These are phyloP conservation scores for Diatrype stigma DNA, from an alignment of 2,329 filamentous ascomycete species.

Conservation along the genomic window DNA sequence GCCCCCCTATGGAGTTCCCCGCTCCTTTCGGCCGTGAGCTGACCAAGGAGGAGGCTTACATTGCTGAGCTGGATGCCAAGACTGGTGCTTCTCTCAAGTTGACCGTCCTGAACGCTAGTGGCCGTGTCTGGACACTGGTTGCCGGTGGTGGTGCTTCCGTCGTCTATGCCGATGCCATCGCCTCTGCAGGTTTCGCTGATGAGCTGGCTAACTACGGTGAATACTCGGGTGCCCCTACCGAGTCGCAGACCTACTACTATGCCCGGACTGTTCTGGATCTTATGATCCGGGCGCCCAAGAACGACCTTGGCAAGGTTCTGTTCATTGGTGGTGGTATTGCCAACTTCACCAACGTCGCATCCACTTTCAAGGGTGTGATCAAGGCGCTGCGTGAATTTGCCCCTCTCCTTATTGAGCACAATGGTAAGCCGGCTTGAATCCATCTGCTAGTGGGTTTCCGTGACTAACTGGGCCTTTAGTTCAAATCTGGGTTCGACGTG, in stretches of 20 bases:
- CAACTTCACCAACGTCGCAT: conserved; percentile 99
- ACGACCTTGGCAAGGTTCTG: conserved; percentile 91
- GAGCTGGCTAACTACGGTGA: conserved; percentile 99
- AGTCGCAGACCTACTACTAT: conserved; percentile 99
- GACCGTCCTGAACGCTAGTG: conserved; percentile 86
- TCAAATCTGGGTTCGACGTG: conserved; percentile 88
- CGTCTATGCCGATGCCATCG: conserved; percentile 98
- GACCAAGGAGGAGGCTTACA: conserved; percentile 98
- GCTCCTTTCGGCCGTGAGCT: conserved; percentile 98
- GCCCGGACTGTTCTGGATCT: conserved; percentile 94
- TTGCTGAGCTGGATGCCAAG: conserved; percentile 97
- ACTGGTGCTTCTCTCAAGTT: conserved; percentile 98
- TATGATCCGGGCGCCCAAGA: conserved; percentile 85
- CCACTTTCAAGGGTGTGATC: conserved; percentile 99
- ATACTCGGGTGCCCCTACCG: conserved; percentile 97
- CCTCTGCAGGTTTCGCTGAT: conserved; percentile 88
- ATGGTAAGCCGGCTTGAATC: conserved; percentile 31
- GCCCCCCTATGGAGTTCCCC: conserved; percentile 97
- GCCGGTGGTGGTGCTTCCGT: conserved; percentile 99
- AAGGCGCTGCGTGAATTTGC: conserved; percentile 89
- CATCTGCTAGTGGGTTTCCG: neutral
- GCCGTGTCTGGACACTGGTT: conserved; percentile 96
- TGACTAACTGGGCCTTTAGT: conserved; percentile 38
- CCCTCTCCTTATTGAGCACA: conserved; percentile 85
- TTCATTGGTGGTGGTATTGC: conserved; percentile 99